Base-by-base conservation (phyloP, 2,329 filamentous ascomycete species). In the Epichloe coenophiala region DNA sequence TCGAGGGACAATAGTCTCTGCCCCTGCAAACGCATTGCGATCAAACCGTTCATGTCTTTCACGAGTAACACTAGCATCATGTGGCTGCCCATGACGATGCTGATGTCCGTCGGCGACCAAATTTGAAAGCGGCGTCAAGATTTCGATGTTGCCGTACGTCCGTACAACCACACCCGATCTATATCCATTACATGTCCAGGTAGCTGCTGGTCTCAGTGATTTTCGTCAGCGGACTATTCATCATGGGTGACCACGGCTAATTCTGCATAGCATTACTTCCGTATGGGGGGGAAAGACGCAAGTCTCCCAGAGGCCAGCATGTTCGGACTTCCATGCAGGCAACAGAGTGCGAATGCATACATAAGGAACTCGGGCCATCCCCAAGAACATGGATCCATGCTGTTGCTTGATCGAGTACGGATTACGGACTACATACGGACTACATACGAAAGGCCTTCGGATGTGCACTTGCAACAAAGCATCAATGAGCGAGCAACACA, bases 1-100 rank as follows among this genome's bases (percentile, higher is more conserved):
- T 48, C 3, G 50, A 41, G 17, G 21, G 12, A 51, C 40, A 45
- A 48, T n/a, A 45, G 36, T 38, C 31, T 23, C 23, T 5, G 31
- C 43, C 31, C 11, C 45, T 37, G 49, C 33, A 43, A 27, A 12
- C 44, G 31, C 37, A 36, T 45, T 45, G 21, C 35, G 31, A 48
- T 43, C 40, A 33, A 38, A 23, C 46, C 33, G 11, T 40, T 23
- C 21, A 44, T 35, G 17, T n/a, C 15, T 19, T 31, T 38, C 33
- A 17, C 27, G 31, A 45, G 36, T 43, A 33, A 15, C 36, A 45
- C 47, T 31, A 27, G 47, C 31, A 49, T 38, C 42, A 52, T 48
- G 51, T 45, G 46, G 23, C 48, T 47, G 15, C 5, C 21, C 51
- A 53, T 36, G 31, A 51, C 38, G 40, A 38, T 38, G 19, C 43